Base-by-base conservation (phyloP, 257 asterid genomes). In the Euphrasia confusa region DNA sequence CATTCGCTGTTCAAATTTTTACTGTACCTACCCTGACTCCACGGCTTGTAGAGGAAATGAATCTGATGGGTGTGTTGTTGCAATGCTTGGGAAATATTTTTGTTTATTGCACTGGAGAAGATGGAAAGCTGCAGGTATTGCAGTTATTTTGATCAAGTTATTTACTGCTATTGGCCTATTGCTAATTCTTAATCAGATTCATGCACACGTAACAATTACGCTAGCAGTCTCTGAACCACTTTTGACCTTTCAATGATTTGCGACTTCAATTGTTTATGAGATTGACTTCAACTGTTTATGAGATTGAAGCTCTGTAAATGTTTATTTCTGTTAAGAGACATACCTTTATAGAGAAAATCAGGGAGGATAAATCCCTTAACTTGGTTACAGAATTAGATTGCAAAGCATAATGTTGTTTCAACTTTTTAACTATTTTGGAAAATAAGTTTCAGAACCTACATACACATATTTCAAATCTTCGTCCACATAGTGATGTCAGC, bases 1-100 rank as follows among this genome's bases (percentile, higher is more conserved):
- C 84, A 61, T 89, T 93, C 72, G 87, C 99, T n/a, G 96, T 89
- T 71, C 99, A 93, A 80, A 89, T 89, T 67, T 71, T 85, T 68
- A 83, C 99, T 1, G 99, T 93, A 60, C 94, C 96, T 26, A 84
- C 95, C 50, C 81, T 93, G 56, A 75, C 94, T 47, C 33, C 33
- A 30, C 33, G 89, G 21, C 99, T 93, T 60, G 97, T 93, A 54
- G 85, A 83, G 84, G 99, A 87, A 77, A 80, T 83, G 88, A 79
- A 89, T 82, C 83, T 93, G 65, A 74, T 93, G 75, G 88, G 82
- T 45, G 79, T 82, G 81, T 76, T 93, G 71, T 75, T 93, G 79
- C 92, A 83, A 58, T 89, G 90, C 74, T 69, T 89, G 66, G 92
- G 74, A 71, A 83, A 69, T 68, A 81, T 93, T 60, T 76, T 89